Evolutionary conservation across 140 eudicot species (phyloP), one percentile per base, ranked within the genome.

Genomic region (Bidens hawaiensis): DNA sequence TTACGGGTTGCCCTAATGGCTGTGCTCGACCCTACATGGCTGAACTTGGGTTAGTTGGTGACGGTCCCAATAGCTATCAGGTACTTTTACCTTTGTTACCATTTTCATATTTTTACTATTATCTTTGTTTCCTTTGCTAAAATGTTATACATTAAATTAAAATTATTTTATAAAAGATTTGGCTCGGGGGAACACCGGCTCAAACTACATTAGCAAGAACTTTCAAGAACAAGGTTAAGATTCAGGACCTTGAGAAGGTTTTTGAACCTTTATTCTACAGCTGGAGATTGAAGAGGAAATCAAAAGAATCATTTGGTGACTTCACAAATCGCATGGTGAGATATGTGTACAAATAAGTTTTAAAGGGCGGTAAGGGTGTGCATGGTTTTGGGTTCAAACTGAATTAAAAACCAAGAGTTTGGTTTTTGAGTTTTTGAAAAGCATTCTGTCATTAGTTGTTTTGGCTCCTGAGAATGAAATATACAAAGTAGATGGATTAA

Each of bases 11-110:
- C 77, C 99, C 99, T 40, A 93, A 93, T 46, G 99, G 99, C 2
- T 93, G 99, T 77, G 96, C 99, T 23, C 82, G 99, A 49, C 99
- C 99, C 16, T 93, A 93, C 87, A 93, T 93, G 99, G 99, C 99
- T 79, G 99, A 93, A 75, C 90, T 93, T 49, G 99, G 99, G 59
- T 76, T 93, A 33, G 99, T 93, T 67, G 99, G 99, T 75, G 99
- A 93, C 81, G 99, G 96, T 58, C 96, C 99, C 65, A 93, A 88
- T 72, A 88, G 99, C 76, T 93, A 93, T 81, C 99, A 93, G 99
- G 99, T 93, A 74, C 13, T 4, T 19, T 7, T 42, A 31, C 12
- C 15, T 36, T 36, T 36, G n/a, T 36, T 10, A 36, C n/a, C 3
- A 0, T 36, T 36, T 36, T 36, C 43, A 36, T 36, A 8, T 36